Evolutionary conservation across 2,329 filamentous ascomycete genomes (phyloP).

Genomic region (Pestalotiopsis sp.): DNA sequence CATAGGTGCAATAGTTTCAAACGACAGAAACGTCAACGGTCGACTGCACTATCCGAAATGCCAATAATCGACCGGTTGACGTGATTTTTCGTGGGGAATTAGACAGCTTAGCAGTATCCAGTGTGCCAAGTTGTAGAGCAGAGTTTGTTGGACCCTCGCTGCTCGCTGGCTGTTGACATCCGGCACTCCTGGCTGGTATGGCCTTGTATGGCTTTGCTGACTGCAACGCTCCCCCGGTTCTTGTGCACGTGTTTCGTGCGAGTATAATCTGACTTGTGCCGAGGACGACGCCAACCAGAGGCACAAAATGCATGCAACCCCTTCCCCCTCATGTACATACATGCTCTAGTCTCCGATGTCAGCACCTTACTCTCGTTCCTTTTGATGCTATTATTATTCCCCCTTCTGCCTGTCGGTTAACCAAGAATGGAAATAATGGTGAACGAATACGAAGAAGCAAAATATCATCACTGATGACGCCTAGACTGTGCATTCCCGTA

Average conservation of each 20-base stretch:
- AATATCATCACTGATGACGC: background rate
- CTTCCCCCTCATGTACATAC: background rate
- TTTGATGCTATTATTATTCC: background rate
- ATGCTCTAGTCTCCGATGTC: background rate
- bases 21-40: background rate
- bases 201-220: background rate
- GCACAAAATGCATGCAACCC: background rate
- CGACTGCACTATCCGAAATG: background rate
- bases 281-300: background rate
- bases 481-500: background rate
- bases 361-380: background rate
- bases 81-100: background rate
- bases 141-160: too few species aligned
- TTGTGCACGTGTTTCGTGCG: background rate
- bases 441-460: background rate
- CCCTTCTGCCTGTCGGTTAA: background rate
- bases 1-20: background rate
- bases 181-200: too few species aligned
- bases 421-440: background rate
- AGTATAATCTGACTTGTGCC: background rate
- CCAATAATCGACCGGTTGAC: background rate
- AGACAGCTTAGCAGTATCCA: background rate
- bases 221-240: background rate
- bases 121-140: too few species aligned
- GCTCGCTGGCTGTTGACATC: too few species aligned